Conservation (phyloP, 1,284 basidiomycete species). For the Mixia osmundae region DNA sequence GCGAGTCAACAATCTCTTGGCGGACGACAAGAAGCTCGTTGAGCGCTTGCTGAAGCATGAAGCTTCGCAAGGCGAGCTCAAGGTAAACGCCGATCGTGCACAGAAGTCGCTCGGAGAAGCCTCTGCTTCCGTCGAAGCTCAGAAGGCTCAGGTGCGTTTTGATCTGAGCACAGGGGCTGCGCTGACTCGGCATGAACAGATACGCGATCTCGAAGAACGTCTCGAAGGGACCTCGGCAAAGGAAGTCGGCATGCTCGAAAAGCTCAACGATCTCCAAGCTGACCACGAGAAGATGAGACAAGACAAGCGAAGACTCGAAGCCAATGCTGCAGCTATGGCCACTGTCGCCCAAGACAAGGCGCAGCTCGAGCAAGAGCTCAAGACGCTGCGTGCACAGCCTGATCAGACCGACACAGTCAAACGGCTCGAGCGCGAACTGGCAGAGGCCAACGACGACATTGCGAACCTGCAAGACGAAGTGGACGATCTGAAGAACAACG, state of each 20-base stretch:
- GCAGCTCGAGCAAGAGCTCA: neutral
- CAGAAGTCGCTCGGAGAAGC: neutral
- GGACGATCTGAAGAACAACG: conserved; percentile 9
- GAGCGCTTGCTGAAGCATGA: conserved; percentile 2
- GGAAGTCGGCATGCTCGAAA: conserved; percentile 12
- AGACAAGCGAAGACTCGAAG: conserved; percentile 11
- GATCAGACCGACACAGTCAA: neutral
- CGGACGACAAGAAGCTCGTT: conserved; percentile 8
- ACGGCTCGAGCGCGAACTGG: neutral
- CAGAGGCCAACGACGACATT: conserved; percentile 1
- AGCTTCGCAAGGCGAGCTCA: neutral
- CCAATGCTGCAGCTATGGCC: neutral
- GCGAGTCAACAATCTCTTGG: conserved; percentile 4
- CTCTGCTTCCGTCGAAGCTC: neutral
- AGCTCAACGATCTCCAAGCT: conserved; percentile 14
- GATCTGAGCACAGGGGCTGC: neutral
- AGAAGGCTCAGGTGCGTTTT: conserved; percentile 4
- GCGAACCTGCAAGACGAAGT: conserved; percentile 10
- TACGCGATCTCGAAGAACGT: conserved; percentile 12
- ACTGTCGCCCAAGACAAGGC: neutral
- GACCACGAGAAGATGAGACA: conserved; percentile 8
- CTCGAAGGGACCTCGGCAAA: conserved; percentile 9
- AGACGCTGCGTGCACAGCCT: neutral
- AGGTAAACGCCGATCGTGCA: conserved; percentile 1
- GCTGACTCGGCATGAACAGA: neutral